Conservation (phyloP, 2,329 filamentous ascomycete genomes). For the Botrytis pseudocinerea region DNA sequence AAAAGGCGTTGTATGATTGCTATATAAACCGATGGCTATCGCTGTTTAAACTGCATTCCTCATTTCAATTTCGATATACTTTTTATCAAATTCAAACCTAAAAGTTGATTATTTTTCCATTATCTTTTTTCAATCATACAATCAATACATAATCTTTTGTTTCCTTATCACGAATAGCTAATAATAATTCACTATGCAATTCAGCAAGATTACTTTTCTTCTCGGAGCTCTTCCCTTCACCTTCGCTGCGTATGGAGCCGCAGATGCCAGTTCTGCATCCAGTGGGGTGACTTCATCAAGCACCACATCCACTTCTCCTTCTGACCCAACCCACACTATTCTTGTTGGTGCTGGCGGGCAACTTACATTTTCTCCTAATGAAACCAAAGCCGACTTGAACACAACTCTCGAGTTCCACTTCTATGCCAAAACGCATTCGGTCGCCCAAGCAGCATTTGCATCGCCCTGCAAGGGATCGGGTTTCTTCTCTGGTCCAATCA, state of each 20-base stretch:
- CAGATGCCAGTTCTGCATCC: slow-evolving; percentile 26
- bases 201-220: slow-evolving; percentile 32
- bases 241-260: slow-evolving; percentile 29
- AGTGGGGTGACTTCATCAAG: slow-evolving; percentile 23
- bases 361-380: slow-evolving; percentile 53
- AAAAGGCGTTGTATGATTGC: background rate
- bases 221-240: slow-evolving; percentile 32
- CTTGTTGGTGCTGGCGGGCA: slow-evolving; percentile 36
- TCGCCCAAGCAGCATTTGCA: slow-evolving; percentile 45
- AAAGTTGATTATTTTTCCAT: background rate
- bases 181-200: slow-evolving; percentile 36
- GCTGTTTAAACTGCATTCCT: background rate
- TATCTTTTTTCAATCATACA: background rate
- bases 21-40: background rate
- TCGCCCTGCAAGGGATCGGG: slow-evolving; percentile 39
- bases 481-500: slow-evolving; percentile 33
- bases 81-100: background rate
- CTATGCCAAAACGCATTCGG: slow-evolving; percentile 53
- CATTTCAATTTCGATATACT: background rate
- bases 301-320: slow-evolving; percentile 13
- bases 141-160: background rate
- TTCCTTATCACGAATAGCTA: background rate
- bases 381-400: slow-evolving; percentile 50
- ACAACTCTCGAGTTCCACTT: slow-evolving; percentile 58
- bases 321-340: slow-evolving; percentile 38